Conservation (phyloP, 371 early-diverging fungal species). For the Basidiobolus meristosporus region DNA sequence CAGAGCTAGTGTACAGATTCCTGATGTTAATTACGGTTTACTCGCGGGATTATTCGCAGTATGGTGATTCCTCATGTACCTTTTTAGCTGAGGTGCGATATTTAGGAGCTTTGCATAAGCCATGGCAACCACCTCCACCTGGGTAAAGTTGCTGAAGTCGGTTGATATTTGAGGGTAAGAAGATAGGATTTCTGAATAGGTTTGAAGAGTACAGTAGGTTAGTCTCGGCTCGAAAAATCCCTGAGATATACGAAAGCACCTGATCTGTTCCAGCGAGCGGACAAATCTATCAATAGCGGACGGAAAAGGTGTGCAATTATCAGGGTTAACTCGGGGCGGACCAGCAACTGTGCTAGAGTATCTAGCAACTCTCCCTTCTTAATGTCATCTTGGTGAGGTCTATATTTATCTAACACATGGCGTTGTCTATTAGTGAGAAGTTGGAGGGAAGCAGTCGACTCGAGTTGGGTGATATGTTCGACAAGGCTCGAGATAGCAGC, state of each 20-base stretch:
- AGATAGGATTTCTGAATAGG: background rate
- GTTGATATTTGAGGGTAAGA: background rate
- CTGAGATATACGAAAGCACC: too few relatives aligned
- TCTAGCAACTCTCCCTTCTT: slow-evolving; percentile 1
- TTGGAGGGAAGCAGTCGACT: background rate
- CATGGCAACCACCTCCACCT: slow-evolving; percentile 24
- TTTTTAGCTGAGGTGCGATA: slow-evolving; percentile 52
- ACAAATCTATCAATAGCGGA: slow-evolving; percentile 62
- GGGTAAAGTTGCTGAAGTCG: slow-evolving; percentile 14
- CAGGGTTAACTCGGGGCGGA: slow-evolving; percentile 3
- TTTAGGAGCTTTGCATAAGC: slow-evolving; percentile 45
- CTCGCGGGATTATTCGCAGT: background rate
- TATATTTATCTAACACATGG: background rate
- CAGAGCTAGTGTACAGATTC: background rate
- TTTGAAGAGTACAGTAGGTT: background rate
- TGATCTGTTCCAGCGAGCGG: slow-evolving; percentile 38
- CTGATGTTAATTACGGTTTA: background rate
- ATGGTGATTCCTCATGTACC: slow-evolving; percentile 12
- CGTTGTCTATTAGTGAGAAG: background rate
- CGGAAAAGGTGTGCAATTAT: slow-evolving; percentile 34
- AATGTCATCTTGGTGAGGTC: background rate
- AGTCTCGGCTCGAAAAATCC: slow-evolving; percentile 1
- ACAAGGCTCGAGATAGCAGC: background rate
- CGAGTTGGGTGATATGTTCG: background rate
- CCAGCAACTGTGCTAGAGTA: slow-evolving; percentile 4